Conservation (phyloP, 2,329 filamentous ascomycete species). For the Ramichloridium luteum region DNA sequence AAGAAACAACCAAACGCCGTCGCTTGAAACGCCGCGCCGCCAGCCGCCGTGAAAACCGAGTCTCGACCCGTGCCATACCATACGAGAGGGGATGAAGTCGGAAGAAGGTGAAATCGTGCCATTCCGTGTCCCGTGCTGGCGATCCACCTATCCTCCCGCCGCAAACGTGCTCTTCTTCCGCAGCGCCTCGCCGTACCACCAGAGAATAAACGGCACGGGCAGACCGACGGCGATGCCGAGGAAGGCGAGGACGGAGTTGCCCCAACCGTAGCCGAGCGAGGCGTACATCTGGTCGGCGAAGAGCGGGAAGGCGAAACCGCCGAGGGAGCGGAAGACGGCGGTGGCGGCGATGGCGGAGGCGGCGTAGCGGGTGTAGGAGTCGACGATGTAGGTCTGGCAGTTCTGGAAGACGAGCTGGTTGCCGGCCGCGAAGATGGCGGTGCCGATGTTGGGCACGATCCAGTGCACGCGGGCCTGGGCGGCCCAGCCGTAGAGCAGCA, state of each 20-base stretch:
- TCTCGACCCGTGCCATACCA: too few relatives aligned
- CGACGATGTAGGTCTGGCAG: constrained; percentile 51
- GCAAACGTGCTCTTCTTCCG: constrained; percentile 26
- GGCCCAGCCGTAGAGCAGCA: constrained; percentile 49
- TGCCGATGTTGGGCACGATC: constrained; percentile 50
- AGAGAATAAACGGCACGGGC: constrained; percentile 36
- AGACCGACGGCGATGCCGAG: constrained; percentile 41
- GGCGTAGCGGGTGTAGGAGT: constrained; percentile 37
- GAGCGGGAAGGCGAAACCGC: constrained; percentile 48
- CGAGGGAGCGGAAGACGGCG: constrained; percentile 43
- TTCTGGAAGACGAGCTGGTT: constrained; percentile 47
- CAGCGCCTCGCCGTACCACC: constrained; percentile 30
- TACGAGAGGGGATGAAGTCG: too few relatives aligned
- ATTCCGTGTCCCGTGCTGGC: too few relatives aligned
- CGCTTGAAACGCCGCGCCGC: too few relatives aligned
- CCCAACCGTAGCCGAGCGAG: constrained; percentile 37
- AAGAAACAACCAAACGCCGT: too few relatives aligned
- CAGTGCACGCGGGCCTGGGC: constrained; percentile 42
- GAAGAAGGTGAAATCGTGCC: background rate
- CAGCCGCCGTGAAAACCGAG: too few relatives aligned
- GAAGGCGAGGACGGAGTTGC: constrained; percentile 44
- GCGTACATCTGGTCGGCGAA: constrained; percentile 43
- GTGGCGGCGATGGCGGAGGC: constrained; percentile 42
- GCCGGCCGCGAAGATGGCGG: constrained; percentile 42
- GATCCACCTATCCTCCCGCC: constrained; percentile 16